phyloP scores from a whole-genome alignment of 2,329 filamentous ascomycete species.

The Aspergillus brasiliensis region DNA sequence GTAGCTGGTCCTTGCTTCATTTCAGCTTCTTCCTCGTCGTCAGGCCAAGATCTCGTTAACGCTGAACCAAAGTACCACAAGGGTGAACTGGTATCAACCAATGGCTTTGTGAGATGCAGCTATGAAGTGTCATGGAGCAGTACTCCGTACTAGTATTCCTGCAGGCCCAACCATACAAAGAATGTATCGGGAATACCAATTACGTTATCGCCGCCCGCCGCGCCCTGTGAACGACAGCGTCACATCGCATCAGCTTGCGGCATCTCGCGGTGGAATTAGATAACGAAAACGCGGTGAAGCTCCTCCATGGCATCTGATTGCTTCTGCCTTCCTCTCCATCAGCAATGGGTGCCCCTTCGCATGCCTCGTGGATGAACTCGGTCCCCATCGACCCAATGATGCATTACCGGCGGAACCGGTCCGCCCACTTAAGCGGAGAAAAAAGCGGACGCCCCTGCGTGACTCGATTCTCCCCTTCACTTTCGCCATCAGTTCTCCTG shows the following conservation, averaged over 20 bases:
- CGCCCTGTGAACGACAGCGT: constrained; percentile 28
- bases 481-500: neutral
- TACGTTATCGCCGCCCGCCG: constrained; percentile 12
- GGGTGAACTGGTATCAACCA: neutral
- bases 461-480: constrained; percentile 9
- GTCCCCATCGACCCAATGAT: neutral
- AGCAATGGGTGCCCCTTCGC: neutral
- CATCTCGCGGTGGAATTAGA: constrained; percentile 19
- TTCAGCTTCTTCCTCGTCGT: neutral
- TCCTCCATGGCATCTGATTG: neutral
- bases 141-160: neutral
- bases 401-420: constrained; percentile 19
- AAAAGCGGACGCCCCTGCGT: constrained; percentile 14
- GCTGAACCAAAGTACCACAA: neutral
- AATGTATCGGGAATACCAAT: neutral
- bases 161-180: neutral
- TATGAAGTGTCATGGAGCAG: neutral
- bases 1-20: neutral
- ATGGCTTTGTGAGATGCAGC: neutral
- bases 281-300: constrained; percentile 22
- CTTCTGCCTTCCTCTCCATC: neutral
- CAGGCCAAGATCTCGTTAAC: neutral
- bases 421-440: constrained; percentile 13
- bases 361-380: constrained; percentile 4
- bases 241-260: constrained; percentile 6